Evolutionary conservation across 1,284 basidiomycete genomes (phyloP).

Genomic region (Phellinidium pouzarii): DNA sequence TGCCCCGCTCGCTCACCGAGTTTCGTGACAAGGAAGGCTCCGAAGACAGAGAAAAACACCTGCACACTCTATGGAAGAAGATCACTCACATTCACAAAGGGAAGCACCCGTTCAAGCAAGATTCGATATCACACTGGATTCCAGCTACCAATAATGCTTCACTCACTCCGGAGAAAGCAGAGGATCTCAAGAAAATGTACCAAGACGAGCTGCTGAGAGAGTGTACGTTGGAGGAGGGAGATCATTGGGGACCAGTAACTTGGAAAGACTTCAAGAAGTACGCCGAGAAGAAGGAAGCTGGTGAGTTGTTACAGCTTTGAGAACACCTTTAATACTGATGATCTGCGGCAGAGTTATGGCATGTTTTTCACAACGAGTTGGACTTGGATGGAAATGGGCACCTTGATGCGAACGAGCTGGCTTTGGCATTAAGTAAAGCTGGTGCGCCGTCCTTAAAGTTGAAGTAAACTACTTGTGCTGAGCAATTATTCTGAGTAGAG

Average conservation of each 20-base stretch:
- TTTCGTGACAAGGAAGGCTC: conserved; percentile 60
- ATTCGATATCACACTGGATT: conserved; percentile 24
- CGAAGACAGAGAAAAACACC: conserved; percentile 48
- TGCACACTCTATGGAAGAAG: conserved; percentile 56
- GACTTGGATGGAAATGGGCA: conserved; percentile 83
- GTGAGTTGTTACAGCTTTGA: conserved; percentile 33
- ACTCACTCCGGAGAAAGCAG: conserved; percentile 62
- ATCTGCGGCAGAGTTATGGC: conserved; percentile 67
- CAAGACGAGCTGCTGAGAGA: conserved; percentile 68
- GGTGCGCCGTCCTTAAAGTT: conserved; percentile 41
- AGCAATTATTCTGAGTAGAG: conserved; percentile 39
- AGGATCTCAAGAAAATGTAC: conserved; percentile 64
- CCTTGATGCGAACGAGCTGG: conserved; percentile 68
- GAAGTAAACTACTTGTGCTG: neutral
- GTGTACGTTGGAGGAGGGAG: conserved; percentile 44
- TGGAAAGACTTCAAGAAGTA: conserved; percentile 80
- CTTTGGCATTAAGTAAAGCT: conserved; percentile 61
- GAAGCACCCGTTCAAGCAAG: conserved; percentile 23
- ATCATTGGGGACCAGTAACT: conserved; percentile 42
- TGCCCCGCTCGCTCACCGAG: conserved; percentile 47
- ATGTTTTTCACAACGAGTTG: conserved; percentile 81
- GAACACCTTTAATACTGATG: conserved; percentile 15
- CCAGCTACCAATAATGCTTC: conserved; percentile 28
- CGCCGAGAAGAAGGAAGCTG: conserved; percentile 70
- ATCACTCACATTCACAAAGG: conserved; percentile 33